Percentiles rank a stretch among this genome's conserved stretches.
These are phyloP conservation scores for Crataegus laevigata DNA, from an alignment of 306 rosid species.

Conservation along the genomic window DNA sequence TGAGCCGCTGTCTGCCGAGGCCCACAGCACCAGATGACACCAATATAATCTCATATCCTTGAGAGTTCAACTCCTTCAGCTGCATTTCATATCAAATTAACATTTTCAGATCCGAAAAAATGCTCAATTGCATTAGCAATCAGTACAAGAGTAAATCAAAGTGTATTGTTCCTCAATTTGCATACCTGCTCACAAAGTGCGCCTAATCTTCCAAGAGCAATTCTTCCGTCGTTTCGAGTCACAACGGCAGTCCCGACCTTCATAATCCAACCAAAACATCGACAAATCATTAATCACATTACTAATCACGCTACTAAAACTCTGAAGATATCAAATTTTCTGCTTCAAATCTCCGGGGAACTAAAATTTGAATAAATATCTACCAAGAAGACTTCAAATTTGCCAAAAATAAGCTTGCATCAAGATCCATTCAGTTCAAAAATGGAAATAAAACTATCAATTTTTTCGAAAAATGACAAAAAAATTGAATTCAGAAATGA, in stretches of 20 bases:
- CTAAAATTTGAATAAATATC: not conserved
- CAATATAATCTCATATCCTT: constrained; percentile 78
- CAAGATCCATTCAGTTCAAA: not conserved
- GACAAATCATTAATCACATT: not conserved
- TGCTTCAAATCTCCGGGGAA: not conserved
- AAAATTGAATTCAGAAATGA: not conserved
- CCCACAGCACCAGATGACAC: constrained; percentile 99
- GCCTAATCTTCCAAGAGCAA: constrained; percentile 69
- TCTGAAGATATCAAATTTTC: not conserved
- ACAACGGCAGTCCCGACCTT: constrained; percentile 70
- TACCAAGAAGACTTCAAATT: not conserved
- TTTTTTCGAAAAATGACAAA: not conserved
- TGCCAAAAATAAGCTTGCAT: not conserved
- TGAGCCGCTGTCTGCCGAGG: constrained; percentile 93
- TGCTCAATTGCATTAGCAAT: not conserved
- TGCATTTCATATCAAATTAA: constrained; percentile 30
- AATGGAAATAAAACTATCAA: not conserved
- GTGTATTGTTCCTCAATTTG: not conserved
- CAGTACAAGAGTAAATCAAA: not conserved
- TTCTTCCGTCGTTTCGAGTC: constrained; percentile 54
- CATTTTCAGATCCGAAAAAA: not conserved
- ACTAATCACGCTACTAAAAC: not conserved
- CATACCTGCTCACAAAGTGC: constrained; percentile 84
- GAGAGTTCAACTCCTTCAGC: constrained; percentile 74
- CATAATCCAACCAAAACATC: constrained; percentile 5